phyloP scores from a whole-genome alignment of 164 flowering plant genomes.

The Malania oleifera region DNA sequence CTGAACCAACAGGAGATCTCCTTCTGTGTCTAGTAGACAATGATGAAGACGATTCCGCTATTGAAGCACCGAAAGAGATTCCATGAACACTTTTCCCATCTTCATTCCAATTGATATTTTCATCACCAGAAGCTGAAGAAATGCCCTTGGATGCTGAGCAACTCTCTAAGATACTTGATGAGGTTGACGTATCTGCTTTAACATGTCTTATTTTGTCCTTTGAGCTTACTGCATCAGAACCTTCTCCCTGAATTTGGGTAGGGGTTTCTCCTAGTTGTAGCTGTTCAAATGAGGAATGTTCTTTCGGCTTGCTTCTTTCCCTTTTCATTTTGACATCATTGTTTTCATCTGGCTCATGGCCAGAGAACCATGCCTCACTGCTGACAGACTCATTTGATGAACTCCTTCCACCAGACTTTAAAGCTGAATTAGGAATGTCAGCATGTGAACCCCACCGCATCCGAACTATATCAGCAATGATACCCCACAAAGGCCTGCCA shows the following conservation, averaged over 20 bases:
- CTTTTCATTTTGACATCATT: constrained; percentile 30
- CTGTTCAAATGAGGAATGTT: constrained; percentile 25
- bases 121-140: constrained; percentile 28
- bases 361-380: constrained; percentile 81
- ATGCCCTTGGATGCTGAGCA: constrained; percentile 24
- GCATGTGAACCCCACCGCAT: constrained; percentile 52
- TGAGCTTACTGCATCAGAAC: constrained; percentile 18
- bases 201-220: constrained; percentile 16
- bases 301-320: constrained; percentile 24
- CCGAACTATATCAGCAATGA: constrained; percentile 54
- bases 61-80: constrained; percentile 15
- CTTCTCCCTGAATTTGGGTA: constrained; percentile 26
- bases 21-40: constrained; percentile 24
- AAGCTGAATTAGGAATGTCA: constrained; percentile 37
- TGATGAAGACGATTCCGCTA: constrained; percentile 24
- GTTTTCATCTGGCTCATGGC: constrained; percentile 59
- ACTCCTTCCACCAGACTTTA: constrained; percentile 40
- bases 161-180: constrained; percentile 23
- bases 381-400: constrained; percentile 59
- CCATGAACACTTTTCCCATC: constrained; percentile 18
- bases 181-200: constrained; percentile 23
- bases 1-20: constrained; percentile 30
- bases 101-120: constrained; percentile 17
- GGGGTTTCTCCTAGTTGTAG: constrained; percentile 18
- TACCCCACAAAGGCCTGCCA: constrained; percentile 70